Base-by-base conservation (phyloP, 2,329 filamentous ascomycete genomes). In the Colletotrichum sp. region DNA sequence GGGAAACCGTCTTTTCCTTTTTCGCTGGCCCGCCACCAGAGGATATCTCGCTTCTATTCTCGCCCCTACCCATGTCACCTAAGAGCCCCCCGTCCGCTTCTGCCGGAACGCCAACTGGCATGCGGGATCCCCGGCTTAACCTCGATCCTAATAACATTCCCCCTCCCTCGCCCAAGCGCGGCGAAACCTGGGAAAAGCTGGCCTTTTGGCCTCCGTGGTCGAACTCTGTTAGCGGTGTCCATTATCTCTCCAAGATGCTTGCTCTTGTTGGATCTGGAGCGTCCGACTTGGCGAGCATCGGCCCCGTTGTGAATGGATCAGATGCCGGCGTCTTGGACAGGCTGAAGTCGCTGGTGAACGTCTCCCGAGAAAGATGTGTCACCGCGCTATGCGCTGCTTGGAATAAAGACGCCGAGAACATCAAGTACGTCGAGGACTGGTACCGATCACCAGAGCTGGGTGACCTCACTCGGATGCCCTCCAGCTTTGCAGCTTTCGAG, bases 151-250 rank as follows among this genome's bases (percentile, higher is more conserved):
- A 91, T 81, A 96, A 95, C 77, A 87, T 95, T 4, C 96, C 95
- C 2, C 92, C 93, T 13, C 93, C 93, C 2, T 95, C 94, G 0
- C 95, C 95, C 0, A 95, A 90, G 79, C 91, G 91, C 60, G 96
- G 96, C 7, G 95, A 98, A 80, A 87, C 93, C 0, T 99, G 96
- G 95, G 97, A 99, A 82, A 94, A 96, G 86, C 92, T 97, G 84
- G 96, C 96, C 0, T 99, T 99, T 84, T 99, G 96, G 96, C 96
- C 96, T 6, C 97, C 96, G 0, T 94, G 95, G 86, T 95, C 96
- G 3, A 99, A 98, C 82, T 96, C 96, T 0, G 87, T 99, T 28
- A 98, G 96, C 75, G 96, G 95, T n/a, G 95, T 96, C 3, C 92
- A 98, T 83, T 98, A 98, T 81, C 89, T 99, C 7, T 93, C 94